phyloP scores from a whole-genome alignment of 2,329 filamentous ascomycete species.

The Lasiodiplodia hormozganensis region DNA sequence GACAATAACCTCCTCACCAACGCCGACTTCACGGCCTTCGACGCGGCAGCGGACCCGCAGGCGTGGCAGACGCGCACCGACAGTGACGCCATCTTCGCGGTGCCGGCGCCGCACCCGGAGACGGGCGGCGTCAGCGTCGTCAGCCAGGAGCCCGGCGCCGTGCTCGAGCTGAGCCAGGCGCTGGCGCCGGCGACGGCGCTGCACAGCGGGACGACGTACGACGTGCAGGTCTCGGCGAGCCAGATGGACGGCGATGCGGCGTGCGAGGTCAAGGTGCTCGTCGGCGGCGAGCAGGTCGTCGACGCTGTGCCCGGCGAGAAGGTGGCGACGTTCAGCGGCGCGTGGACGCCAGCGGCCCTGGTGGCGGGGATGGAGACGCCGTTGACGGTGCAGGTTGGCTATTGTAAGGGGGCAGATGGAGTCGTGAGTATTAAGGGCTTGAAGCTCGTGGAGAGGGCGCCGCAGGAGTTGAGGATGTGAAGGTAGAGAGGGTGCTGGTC shows the following conservation, averaged over 20 bases:
- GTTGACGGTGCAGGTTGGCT: not conserved
- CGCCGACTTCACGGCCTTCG: slow-evolving; percentile 35
- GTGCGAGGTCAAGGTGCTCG: not conserved
- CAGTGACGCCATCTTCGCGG: slow-evolving; percentile 35
- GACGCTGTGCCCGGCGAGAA: not conserved
- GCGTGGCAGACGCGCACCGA: slow-evolving; percentile 36
- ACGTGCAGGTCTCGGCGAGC: slow-evolving; percentile 35
- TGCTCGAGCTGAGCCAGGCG: slow-evolving; percentile 36
- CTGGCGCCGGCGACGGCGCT: slow-evolving; percentile 31
- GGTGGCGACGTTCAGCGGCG: slow-evolving; percentile 15
- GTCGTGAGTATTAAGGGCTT: not conserved
- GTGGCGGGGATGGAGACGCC: not conserved
- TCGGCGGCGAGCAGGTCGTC: not conserved
- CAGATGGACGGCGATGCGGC: slow-evolving; percentile 34
- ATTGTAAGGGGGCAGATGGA: not conserved
- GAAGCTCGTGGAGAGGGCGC: not conserved
- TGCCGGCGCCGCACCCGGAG: slow-evolving; percentile 13
- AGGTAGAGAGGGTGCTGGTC: not conserved
- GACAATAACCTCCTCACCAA: slow-evolving; percentile 39
- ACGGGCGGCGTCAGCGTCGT: slow-evolving; percentile 33
- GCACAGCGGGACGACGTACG: not conserved
- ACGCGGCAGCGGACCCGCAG: slow-evolving; percentile 31
- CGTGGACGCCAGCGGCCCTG: slow-evolving; percentile 19
- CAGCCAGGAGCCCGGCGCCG: slow-evolving; percentile 35
- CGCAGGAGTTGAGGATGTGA: not conserved